phyloP scores from a whole-genome alignment of 768 basidiomycete genomes.

The Tephrocybe sp. region DNA sequence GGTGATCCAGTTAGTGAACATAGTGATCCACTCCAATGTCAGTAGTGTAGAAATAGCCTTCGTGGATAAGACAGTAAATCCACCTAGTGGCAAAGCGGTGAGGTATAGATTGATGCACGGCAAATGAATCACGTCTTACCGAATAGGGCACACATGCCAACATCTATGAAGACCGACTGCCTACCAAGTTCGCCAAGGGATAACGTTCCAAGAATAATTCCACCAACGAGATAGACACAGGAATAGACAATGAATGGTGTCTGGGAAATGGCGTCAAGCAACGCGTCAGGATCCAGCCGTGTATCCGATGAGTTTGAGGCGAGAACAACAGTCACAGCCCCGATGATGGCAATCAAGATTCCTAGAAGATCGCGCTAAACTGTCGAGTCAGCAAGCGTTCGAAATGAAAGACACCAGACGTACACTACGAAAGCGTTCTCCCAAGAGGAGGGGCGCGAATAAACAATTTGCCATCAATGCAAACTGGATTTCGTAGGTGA shows the following conservation, averaged over 20 bases:
- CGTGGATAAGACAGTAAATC: slow-evolving; percentile 91
- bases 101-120: background rate
- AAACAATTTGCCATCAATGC: slow-evolving; percentile 95
- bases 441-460: slow-evolving; percentile 84
- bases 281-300: slow-evolving; percentile 63
- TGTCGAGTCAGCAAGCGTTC: slow-evolving; percentile 3
- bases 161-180: slow-evolving; percentile 77
- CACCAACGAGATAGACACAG: slow-evolving; percentile 56
- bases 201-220: slow-evolving; percentile 59
- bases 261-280: slow-evolving; percentile 70
- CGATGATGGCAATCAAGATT: slow-evolving; percentile 77
- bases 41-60: slow-evolving; percentile 90
- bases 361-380: slow-evolving; percentile 75
- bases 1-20: slow-evolving; percentile 80
- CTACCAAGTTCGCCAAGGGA: slow-evolving; percentile 66
- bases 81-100: slow-evolving; percentile 47
- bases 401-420: slow-evolving; percentile 20
- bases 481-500: slow-evolving; percentile 47
- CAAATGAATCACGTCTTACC: slow-evolving; percentile 39
- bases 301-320: slow-evolving; percentile 72
- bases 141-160: slow-evolving; percentile 85
- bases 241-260: slow-evolving; percentile 78
- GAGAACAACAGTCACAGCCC: slow-evolving; percentile 92
- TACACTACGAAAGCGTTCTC: slow-evolving; percentile 81
- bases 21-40: slow-evolving; percentile 72